Base-by-base conservation (phyloP, 1,284 basidiomycete species). In the Hemileccinum hortonii region DNA sequence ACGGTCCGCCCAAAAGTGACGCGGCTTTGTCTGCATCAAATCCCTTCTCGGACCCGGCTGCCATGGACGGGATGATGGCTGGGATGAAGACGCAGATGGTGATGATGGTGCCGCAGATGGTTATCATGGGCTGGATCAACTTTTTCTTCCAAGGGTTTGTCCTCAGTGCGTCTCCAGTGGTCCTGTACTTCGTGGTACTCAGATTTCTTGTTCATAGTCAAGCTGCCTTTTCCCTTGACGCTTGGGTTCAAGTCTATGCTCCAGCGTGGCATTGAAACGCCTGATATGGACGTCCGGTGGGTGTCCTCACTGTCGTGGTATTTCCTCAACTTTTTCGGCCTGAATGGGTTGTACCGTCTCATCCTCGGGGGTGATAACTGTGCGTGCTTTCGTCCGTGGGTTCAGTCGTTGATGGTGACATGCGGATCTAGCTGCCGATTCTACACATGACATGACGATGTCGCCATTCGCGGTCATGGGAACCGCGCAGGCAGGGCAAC, bases 41-140 rank as follows among this genome's bases (percentile, higher is more conserved):
- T 61, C 86, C 88, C 1, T 81, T 99, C 64, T 81, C 82, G 6
- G 94, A 99, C 74, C 92, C 93, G 7, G 83, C 82, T 36, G 85
- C 87, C 45, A 98, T 99, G 94, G 97, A 99, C 57, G 89, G 88
- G 26, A 97, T 99, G 93, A 97, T 99, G 94, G 84, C 94, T 29
- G 92, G 92, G 47, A 92, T 99, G 90, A 99, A 98, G 79, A 97
- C 96, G 47, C 96, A 98, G 74, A 94, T 94, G 79, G 94, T 98
- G 49, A 95, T 96, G 87, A 92, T 92, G 92, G 88, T 96, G 9
- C 93, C 92, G 10, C 93, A 98, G 72, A 98, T 98, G 87, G 80
- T 98, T 58, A 95, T 99, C 63, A 99, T 99, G 97, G 96, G 95
- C 57, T 99, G 97, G 92, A 97, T 99, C 77, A 98, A 96, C 73